Evolutionary conservation across 768 basidiomycete species (phyloP).

Genomic region (Xerocomellus chrysenteron): DNA sequence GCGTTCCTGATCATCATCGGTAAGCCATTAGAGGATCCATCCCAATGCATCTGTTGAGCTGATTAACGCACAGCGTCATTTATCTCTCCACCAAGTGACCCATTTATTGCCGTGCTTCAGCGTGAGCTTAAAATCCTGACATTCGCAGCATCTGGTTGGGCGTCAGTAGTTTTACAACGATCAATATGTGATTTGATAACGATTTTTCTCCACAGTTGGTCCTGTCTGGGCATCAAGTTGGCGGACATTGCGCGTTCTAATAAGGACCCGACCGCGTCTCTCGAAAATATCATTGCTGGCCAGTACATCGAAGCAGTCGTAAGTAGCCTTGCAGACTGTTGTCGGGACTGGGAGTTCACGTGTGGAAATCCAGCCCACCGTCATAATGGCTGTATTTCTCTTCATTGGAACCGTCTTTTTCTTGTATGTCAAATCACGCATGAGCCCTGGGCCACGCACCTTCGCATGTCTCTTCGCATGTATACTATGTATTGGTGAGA

Average conservation of each 20-base stretch:
- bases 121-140: constrained; percentile 56
- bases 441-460: constrained; percentile 63
- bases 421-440: constrained; percentile 56
- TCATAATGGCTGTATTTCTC: constrained; percentile 61
- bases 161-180: constrained; percentile 40
- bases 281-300: constrained; percentile 45
- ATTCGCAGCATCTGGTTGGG: constrained; percentile 55
- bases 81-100: constrained; percentile 64
- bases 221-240: constrained; percentile 61
- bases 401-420: constrained; percentile 59
- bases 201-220: constrained; percentile 47
- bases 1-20: constrained; percentile 65
- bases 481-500: constrained; percentile 51
- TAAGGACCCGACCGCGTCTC: constrained; percentile 38
- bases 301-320: constrained; percentile 54
- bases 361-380: constrained; percentile 42
- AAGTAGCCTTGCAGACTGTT: constrained; percentile 2
- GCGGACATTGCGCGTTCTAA: constrained; percentile 55
- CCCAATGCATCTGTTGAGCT: neutral
- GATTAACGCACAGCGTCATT: constrained; percentile 46
- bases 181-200: too few species aligned
- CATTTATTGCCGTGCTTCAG: constrained; percentile 65
- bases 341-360: neutral
- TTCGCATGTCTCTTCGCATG: constrained; percentile 58
- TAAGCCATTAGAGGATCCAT: constrained; percentile 19